phyloP scores from a whole-genome alignment of 2,329 filamentous ascomycete genomes.

The Penicillium sp. region DNA sequence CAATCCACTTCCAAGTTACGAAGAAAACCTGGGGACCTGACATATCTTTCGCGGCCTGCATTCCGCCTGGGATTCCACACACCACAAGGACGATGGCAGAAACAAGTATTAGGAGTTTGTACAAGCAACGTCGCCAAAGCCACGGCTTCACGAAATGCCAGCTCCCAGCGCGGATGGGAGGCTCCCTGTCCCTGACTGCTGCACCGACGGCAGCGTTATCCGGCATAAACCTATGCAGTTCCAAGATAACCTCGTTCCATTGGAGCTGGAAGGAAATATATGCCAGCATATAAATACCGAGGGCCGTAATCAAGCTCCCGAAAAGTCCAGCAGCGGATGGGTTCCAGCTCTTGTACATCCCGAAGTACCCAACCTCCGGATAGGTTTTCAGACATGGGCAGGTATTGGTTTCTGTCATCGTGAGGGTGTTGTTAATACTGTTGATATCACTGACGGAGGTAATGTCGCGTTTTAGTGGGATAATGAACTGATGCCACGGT shows the following conservation, averaged over 20 bases:
- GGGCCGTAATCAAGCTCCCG: not conserved
- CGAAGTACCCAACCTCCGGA: not conserved
- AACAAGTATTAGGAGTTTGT: not conserved
- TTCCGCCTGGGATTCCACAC: not conserved
- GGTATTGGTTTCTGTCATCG: not conserved
- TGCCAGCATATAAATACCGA: too few species aligned
- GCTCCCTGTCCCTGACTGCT: too few species aligned
- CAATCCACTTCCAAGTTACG: not conserved
- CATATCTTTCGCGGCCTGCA: not conserved
- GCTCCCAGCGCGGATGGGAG: not conserved
- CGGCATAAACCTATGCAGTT: not conserved
- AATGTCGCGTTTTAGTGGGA: conserved; percentile 30
- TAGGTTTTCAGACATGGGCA: not conserved
- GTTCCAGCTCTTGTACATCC: not conserved
- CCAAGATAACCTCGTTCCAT: not conserved
- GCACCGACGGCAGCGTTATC: not conserved
- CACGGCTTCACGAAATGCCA: not conserved
- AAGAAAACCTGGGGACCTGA: not conserved
- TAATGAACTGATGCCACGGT: conserved; percentile 42
- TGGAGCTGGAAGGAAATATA: not conserved
- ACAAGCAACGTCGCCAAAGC: not conserved
- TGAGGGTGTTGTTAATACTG: not conserved
- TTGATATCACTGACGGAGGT: not conserved
- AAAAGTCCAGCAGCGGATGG: not conserved
- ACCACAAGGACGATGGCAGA: not conserved